Conservation (phyloP, 257 asterid genomes). For the Solanum medicagineum region DNA sequence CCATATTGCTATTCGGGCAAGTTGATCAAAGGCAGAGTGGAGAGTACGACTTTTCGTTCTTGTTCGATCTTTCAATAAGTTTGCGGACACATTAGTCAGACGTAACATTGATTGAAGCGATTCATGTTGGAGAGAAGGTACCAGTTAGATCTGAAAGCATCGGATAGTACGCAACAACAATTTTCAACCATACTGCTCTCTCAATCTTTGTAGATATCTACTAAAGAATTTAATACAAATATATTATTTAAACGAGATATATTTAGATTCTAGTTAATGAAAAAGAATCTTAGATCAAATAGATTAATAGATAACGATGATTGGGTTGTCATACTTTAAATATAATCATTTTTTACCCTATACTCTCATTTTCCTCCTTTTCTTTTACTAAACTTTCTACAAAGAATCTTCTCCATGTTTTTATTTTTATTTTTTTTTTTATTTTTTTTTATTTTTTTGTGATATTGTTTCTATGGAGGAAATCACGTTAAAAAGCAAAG, state of each 20-base stretch:
- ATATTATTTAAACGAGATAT: background rate
- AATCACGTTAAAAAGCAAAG: conserved; percentile 54
- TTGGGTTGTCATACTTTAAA: conserved; percentile 3
- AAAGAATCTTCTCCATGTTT: background rate
- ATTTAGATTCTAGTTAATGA: background rate
- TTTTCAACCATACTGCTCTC: too few species aligned
- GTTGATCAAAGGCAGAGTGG: too few species aligned
- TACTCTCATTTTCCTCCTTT: background rate
- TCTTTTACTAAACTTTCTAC: background rate
- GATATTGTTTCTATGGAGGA: conserved; percentile 18
- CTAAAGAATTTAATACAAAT: background rate
- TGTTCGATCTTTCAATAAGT: too few species aligned
- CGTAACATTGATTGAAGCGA: too few species aligned
- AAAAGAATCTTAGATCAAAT: background rate
- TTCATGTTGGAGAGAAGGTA: too few species aligned
- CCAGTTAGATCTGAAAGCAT: too few species aligned
- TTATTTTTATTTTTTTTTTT: too few species aligned
- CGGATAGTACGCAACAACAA: too few species aligned
- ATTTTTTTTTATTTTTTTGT: too few species aligned
- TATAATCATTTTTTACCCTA: conserved; percentile 13
- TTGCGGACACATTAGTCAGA: too few species aligned
- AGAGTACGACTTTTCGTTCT: too few species aligned
- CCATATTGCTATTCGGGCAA: too few species aligned
- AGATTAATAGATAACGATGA: conserved; percentile 11
- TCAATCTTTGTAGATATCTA: background rate